These are phyloP conservation scores for Talaromyces trachyspermus DNA, from an alignment of 495 filamentous ascomycete species.

Conservation along the genomic window DNA sequence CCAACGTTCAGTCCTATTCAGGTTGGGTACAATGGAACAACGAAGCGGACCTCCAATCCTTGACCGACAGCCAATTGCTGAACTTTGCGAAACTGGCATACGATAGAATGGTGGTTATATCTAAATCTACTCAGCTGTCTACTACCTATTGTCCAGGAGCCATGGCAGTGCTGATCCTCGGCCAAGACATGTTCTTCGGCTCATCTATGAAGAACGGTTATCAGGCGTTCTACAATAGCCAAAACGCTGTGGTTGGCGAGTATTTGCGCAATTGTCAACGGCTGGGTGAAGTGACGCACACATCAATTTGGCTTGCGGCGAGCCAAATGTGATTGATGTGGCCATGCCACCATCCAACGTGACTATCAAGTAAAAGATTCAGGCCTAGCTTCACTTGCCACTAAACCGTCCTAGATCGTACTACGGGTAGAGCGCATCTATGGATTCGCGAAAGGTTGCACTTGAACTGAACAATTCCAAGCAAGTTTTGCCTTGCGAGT, in stretches of 20 bases:
- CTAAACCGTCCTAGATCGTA: conserved; percentile 2
- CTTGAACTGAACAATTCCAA: conserved; percentile 6
- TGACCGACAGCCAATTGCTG: not conserved
- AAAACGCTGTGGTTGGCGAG: not conserved
- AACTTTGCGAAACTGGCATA: conserved; percentile 3
- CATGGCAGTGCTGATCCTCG: conserved; percentile 1
- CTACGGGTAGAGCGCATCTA: conserved; percentile 4
- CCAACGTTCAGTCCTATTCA: conserved; percentile 2
- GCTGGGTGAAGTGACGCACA: not conserved
- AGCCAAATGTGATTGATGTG: conserved; percentile 4
- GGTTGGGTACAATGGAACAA: conserved; percentile 1
- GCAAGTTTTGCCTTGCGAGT: conserved; percentile 6
- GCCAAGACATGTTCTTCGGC: conserved; percentile 4
- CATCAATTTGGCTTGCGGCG: not conserved
- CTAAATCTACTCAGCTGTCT: not conserved
- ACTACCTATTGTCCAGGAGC: not conserved
- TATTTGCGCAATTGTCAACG: conserved; percentile 1
- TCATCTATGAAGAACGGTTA: not conserved
- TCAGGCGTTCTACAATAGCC: not conserved
- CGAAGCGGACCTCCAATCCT: conserved; percentile 1
- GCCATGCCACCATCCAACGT: conserved; percentile 3
- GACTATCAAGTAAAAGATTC: conserved; percentile 4
- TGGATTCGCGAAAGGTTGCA: conserved; percentile 3
- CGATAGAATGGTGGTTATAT: conserved; percentile 1
- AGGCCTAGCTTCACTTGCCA: conserved; percentile 4